Percentiles rank a stretch among this genome's conserved stretches.
These are phyloP conservation scores for Paraphaeosphaeria sporulosa DNA, from an alignment of 2,329 filamentous ascomycete genomes.

Conservation along the genomic window DNA sequence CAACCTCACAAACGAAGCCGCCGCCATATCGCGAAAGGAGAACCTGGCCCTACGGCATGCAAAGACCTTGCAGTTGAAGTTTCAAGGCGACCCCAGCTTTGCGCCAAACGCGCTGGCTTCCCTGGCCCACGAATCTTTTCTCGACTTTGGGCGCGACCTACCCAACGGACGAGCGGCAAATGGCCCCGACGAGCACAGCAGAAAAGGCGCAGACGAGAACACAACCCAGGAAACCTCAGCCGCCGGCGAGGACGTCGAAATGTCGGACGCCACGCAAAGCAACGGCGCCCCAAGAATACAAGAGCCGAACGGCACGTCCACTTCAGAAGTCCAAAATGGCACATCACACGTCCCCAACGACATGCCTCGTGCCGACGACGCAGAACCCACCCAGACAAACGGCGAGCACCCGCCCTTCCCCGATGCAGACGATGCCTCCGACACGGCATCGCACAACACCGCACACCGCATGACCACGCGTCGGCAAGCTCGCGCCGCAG, in stretches of 20 bases:
- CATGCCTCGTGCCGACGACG: constrained; percentile 21
- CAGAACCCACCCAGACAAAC: constrained; percentile 29
- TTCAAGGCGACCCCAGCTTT: constrained; percentile 78
- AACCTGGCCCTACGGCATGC: constrained; percentile 75
- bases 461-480: constrained; percentile 64
- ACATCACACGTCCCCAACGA: constrained; percentile 33
- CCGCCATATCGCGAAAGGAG: constrained; percentile 77
- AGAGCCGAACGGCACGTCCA: constrained; percentile 22
- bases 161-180: constrained; percentile 20
- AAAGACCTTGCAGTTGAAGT: constrained; percentile 71
- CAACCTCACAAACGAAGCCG: constrained; percentile 73
- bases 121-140: constrained; percentile 46
- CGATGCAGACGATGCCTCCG: constrained; percentile 49
- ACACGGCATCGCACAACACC: constrained; percentile 52
- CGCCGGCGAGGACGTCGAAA: constrained; percentile 33
- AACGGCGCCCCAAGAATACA: constrained; percentile 24
- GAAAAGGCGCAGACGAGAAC: constrained; percentile 7
- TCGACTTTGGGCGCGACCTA: constrained; percentile 24
- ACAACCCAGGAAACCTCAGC: constrained; percentile 22
- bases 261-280: constrained; percentile 33
- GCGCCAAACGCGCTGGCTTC: constrained; percentile 64
- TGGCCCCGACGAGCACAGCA: constrained; percentile 16
- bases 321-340: constrained; percentile 24
- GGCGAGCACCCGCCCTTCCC: constrained; percentile 32
- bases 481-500: constrained; percentile 58